A percentile compares a stretch with the other conserved stretches of the same genome.
phyloP scores from a whole-genome alignment of 139 green algal species.

The Tetraselmis striata region DNA sequence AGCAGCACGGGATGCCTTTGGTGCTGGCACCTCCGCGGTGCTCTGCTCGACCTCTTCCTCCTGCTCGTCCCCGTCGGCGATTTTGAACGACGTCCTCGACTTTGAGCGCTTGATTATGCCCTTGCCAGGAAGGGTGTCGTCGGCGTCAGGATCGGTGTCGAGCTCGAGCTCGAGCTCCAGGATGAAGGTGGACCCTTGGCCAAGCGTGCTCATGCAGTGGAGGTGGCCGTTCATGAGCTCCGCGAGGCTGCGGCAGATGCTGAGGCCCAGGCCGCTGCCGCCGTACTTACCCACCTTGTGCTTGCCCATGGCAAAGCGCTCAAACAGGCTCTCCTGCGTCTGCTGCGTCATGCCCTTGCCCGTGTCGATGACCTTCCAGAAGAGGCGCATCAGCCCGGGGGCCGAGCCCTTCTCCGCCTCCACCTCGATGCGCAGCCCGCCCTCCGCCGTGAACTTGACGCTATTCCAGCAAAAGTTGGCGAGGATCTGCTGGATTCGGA shows the following conservation, averaged over 20 bases:
- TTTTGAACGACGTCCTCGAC: too few relatives aligned
- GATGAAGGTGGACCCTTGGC: neutral
- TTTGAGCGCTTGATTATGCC: too few relatives aligned
- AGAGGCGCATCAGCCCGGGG: neutral
- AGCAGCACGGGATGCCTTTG: too few relatives aligned
- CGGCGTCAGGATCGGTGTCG: too few relatives aligned
- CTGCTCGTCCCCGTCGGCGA: neutral
- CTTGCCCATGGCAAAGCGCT: neutral
- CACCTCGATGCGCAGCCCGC: neutral
- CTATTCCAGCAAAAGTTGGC: neutral
- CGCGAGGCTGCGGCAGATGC: neutral
- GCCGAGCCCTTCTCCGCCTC: neutral
- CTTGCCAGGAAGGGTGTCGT: too few relatives aligned
- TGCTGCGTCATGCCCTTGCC: neutral
- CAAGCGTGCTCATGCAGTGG: neutral
- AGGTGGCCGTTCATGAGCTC: neutral
- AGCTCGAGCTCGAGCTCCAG: neutral
- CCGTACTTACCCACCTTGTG: neutral
- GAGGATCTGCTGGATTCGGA: neutral
- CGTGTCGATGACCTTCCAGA: neutral
- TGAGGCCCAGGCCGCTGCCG: neutral
- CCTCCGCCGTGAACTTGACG: neutral
- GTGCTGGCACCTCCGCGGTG: too few relatives aligned
- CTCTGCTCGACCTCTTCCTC: neutral
- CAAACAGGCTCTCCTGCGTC: neutral